A percentile compares a stretch with the other conserved stretches of the same genome.
phyloP scores from a whole-genome alignment of 305 asterid species.

The Fraxinus baroniana region DNA sequence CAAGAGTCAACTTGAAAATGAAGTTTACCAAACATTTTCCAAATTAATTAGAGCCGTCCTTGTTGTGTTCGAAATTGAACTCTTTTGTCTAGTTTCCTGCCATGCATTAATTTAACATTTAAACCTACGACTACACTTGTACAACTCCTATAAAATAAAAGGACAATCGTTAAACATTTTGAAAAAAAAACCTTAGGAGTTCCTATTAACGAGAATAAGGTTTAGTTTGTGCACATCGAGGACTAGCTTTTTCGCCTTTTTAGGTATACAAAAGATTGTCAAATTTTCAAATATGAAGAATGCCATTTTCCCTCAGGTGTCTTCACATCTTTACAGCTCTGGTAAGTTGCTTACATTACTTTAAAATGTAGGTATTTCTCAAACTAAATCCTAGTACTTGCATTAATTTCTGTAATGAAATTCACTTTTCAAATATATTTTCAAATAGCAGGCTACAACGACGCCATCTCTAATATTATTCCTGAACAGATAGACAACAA shows the following conservation, averaged over 20 bases:
- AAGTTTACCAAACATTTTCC: conserved; percentile 10
- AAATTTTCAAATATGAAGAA: conserved; percentile 23
- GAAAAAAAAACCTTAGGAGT: not conserved
- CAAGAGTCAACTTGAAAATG: conserved; percentile 1
- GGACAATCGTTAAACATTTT: not conserved
- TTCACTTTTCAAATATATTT: not conserved
- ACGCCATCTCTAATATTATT: not conserved
- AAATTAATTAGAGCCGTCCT: conserved; percentile 25
- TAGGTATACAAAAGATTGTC: not conserved
- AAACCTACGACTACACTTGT: not conserved
- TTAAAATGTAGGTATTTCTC: not conserved
- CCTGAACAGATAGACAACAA: conserved; percentile 16
- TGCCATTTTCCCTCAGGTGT: conserved; percentile 13
- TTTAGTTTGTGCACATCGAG: not conserved
- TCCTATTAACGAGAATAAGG: not conserved
- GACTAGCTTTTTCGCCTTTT: not conserved
- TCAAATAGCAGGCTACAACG: conserved; percentile 21
- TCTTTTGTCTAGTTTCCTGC: conserved; percentile 1
- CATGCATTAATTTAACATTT: conserved; percentile 1
- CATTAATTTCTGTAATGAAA: not conserved
- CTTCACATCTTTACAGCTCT: conserved; percentile 11
- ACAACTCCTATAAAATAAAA: not conserved
- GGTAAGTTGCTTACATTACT: not conserved
- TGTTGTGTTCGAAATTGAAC: conserved; percentile 8
- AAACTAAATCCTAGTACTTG: not conserved